Percentiles rank a stretch among this genome's conserved stretches.
Conservation (phyloP, 805 yeast genomes). For the Kregervanrija delftensis region DNA sequence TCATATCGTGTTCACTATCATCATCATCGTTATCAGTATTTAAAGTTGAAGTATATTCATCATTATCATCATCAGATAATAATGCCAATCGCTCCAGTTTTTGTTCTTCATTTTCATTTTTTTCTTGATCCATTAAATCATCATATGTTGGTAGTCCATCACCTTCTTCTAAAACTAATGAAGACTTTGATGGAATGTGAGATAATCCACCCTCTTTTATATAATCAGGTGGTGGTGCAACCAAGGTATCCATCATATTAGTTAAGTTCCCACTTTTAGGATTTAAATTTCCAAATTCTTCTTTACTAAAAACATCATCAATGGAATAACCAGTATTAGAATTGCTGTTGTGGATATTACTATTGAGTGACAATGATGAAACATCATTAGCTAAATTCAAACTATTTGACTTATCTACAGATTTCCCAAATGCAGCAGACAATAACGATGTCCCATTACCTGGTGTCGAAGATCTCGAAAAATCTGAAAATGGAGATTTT, state of each 20-base stretch:
- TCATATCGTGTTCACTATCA: constrained; percentile 13
- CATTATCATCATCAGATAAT: constrained; percentile 16
- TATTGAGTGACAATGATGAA: background rate
- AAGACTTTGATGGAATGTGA: constrained; percentile 22
- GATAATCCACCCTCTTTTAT: background rate
- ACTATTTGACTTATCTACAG: constrained; percentile 2
- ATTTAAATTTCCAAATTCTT: too few relatives aligned
- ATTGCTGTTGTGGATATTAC: background rate
- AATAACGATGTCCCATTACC: constrained; percentile 4
- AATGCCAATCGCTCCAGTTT: constrained; percentile 18
- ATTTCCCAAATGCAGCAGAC: constrained; percentile 7
- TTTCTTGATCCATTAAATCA: constrained; percentile 18
- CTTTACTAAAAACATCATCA: constrained; percentile 5
- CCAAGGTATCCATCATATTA: background rate
- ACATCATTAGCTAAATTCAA: constrained; percentile 5
- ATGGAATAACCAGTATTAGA: constrained; percentile 2
- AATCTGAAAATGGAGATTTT: constrained; percentile 32
- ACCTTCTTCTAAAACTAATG: constrained; percentile 15
- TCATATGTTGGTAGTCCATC: constrained; percentile 24
- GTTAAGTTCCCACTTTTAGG: too few relatives aligned
- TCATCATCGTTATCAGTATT: constrained; percentile 2
- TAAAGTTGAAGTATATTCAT: background rate
- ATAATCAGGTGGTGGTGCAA: constrained; percentile 3
- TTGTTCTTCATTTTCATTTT: constrained; percentile 3
- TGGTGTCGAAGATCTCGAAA: constrained; percentile 13